Conservation (phyloP, 495 filamentous ascomycete genomes). For the Aspergillus wentii region DNA sequence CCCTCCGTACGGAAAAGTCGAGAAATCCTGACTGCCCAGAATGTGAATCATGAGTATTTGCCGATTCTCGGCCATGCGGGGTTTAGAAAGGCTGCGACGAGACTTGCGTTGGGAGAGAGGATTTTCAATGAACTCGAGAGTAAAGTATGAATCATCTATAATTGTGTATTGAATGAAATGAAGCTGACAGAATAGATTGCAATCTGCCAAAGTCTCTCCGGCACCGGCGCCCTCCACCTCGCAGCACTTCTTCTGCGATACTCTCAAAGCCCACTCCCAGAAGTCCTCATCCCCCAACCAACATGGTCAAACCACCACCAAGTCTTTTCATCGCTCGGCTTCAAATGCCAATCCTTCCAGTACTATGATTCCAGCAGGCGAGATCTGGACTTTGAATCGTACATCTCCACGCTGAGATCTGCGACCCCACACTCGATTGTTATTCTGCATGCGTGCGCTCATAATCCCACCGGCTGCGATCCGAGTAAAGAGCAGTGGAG, state of each 20-base stretch:
- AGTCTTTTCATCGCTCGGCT: slow-evolving; percentile 28
- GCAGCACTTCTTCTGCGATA: slow-evolving; percentile 67
- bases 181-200: slow-evolving; percentile 13
- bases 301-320: slow-evolving; percentile 40
- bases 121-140: slow-evolving; percentile 5
- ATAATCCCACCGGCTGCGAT: slow-evolving; percentile 41
- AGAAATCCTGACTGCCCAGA: slow-evolving; percentile 8
- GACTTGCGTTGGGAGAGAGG: slow-evolving; percentile 16
- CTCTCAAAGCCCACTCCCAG: slow-evolving; percentile 12
- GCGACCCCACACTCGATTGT: slow-evolving; percentile 24
- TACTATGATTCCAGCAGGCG: slow-evolving; percentile 20
- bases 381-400: slow-evolving; percentile 16
- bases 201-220: slow-evolving; percentile 68
- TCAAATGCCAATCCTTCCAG: slow-evolving; percentile 17
- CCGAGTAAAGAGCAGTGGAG: slow-evolving; percentile 29
- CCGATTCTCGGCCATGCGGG: slow-evolving; percentile 26
- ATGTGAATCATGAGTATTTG: slow-evolving; percentile 30
- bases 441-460: slow-evolving; percentile 38
- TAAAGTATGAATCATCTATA: slow-evolving; percentile 7
- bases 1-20: slow-evolving; percentile 22
- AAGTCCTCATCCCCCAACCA: slow-evolving; percentile 25
- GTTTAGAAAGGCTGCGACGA: slow-evolving; percentile 19
- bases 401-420: slow-evolving; percentile 10
- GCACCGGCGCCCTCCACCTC: slow-evolving; percentile 78
- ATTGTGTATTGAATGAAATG: neutral